Conservation (phyloP, 306 rosid genomes). For the Begonia masoniana region DNA sequence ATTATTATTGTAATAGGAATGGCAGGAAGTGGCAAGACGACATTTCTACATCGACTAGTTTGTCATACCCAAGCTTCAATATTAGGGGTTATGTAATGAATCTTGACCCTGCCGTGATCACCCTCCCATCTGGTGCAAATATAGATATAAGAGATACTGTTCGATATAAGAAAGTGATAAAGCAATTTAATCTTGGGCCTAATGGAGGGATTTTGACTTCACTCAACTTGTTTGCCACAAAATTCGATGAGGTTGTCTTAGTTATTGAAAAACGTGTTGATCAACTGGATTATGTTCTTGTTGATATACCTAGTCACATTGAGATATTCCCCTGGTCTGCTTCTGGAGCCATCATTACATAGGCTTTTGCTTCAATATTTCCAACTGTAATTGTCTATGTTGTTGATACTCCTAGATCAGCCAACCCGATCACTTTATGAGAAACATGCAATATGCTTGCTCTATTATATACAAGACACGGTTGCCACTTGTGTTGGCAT, state of each 20-base stretch:
- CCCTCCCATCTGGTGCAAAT: conserved; percentile 66
- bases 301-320: conserved; percentile 91
- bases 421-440: conserved; percentile 80
- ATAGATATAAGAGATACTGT: conserved; percentile 94
- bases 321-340: conserved; percentile 99
- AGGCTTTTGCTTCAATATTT: conserved; percentile 98
- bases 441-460: conserved; percentile 94
- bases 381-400: conserved; percentile 78
- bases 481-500: conserved; percentile 77
- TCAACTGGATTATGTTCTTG: conserved; percentile 70
- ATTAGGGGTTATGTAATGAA: too few species aligned
- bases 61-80: too few species aligned
- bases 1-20: conserved; percentile 81
- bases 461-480: conserved; percentile 86
- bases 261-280: too few species aligned
- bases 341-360: conserved; percentile 90
- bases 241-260: conserved; percentile 96
- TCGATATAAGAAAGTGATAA: conserved; percentile 87
- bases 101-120: conserved; percentile 90
- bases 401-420: conserved; percentile 79
- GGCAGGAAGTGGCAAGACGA: too few species aligned
- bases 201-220: conserved; percentile 95
- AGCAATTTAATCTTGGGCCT: conserved; percentile 92
- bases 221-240: conserved; percentile 87
- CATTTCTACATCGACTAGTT: too few species aligned